Percentiles rank a stretch among this genome's conserved stretches.
These are phyloP conservation scores for Biancaea sappan DNA, from an alignment of 306 rosid genomes.

Conservation along the genomic window DNA sequence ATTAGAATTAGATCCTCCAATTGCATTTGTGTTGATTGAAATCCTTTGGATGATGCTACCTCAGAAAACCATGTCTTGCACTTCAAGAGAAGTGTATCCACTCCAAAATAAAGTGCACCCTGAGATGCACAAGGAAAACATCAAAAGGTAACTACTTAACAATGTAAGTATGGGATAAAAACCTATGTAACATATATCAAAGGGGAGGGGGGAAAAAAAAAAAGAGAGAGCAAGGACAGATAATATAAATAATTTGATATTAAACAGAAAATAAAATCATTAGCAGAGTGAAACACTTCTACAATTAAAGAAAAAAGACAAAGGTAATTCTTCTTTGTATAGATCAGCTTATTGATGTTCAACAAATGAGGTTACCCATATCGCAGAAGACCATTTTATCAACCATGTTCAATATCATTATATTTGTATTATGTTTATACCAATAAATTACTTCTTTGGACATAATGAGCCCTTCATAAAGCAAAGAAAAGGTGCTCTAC, in stretches of 20 bases:
- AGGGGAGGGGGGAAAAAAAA: neutral
- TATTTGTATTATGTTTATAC: neutral
- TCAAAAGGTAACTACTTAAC: neutral
- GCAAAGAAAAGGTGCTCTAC: neutral
- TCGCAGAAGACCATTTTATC: neutral
- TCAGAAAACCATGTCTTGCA: slow-evolving; percentile 71
- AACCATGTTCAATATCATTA: neutral
- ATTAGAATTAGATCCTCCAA: slow-evolving; percentile 61
- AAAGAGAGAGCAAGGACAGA: too few relatives aligned
- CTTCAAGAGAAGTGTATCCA: slow-evolving; percentile 59
- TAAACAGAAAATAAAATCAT: neutral
- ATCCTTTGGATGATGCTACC: slow-evolving; percentile 40
- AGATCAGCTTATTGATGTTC: neutral
- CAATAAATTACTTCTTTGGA: neutral
- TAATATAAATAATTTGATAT: neutral
- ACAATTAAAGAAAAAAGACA: neutral
- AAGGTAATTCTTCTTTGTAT: neutral
- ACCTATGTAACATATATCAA: neutral
- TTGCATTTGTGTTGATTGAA: slow-evolving; percentile 42
- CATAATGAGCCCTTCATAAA: neutral
- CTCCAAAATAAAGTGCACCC: slow-evolving; percentile 90
- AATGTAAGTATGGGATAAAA: neutral
- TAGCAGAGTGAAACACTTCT: neutral
- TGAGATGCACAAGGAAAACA: slow-evolving; percentile 37
- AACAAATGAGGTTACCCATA: neutral